Evolutionary conservation across 2,329 filamentous ascomycete species (phyloP).

Genomic region (Neofusicoccum laricinum): DNA sequence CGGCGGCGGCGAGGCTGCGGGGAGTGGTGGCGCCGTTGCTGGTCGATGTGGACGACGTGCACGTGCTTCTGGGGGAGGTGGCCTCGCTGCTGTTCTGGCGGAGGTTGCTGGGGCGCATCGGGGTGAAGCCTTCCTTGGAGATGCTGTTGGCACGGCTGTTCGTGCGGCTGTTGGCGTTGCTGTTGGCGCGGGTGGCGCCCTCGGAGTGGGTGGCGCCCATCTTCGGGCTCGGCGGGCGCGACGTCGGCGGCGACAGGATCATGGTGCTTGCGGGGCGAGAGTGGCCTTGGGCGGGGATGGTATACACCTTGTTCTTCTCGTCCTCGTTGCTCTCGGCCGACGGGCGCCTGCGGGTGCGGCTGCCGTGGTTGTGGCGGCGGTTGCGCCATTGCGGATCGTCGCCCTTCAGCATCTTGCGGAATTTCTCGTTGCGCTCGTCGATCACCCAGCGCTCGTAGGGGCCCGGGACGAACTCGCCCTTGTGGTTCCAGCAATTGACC

Average conservation of each 20-base stretch:
- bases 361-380: constrained; percentile 5
- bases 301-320: constrained; percentile 2
- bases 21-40: not conserved
- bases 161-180: constrained; percentile 21
- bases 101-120: not conserved
- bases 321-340: constrained; percentile 10
- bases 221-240: constrained; percentile 3
- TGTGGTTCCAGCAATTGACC: constrained; percentile 50
- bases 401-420: constrained; percentile 38
- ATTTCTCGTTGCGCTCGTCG: constrained; percentile 38
- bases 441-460: constrained; percentile 50
- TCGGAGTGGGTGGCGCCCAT: not conserved
- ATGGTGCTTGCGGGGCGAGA: constrained; percentile 11
- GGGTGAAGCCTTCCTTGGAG: not conserved
- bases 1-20: constrained; percentile 14
- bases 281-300: not conserved
- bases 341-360: not conserved
- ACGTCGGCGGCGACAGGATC: not conserved
- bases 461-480: constrained; percentile 50
- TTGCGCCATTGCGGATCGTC: constrained; percentile 33
- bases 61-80: not conserved
- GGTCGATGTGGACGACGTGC: not conserved
- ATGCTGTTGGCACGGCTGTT: constrained; percentile 24
- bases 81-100: not conserved
- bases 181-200: constrained; percentile 24